Percentiles rank a stretch among this genome's conserved stretches.
These are phyloP conservation scores for Jatropha multifida DNA, from an alignment of 441 rosid genomes.

Conservation along the genomic window DNA sequence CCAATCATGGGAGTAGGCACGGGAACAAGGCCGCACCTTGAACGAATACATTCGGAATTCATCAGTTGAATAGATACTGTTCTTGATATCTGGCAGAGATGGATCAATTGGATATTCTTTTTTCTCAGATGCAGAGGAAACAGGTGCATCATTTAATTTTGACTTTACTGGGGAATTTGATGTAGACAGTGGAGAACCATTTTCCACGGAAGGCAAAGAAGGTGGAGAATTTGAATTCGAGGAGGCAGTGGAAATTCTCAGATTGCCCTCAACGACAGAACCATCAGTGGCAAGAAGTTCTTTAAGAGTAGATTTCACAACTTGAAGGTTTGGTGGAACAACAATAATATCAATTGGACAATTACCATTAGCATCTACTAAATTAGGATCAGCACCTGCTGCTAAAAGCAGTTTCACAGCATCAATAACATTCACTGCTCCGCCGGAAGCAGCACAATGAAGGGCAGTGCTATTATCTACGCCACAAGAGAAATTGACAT, in stretches of 20 bases:
- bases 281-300: slow-evolving; percentile 47
- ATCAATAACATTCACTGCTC: slow-evolving; percentile 40
- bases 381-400: slow-evolving; percentile 46
- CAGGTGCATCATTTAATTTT: slow-evolving; percentile 32
- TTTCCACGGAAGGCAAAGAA: slow-evolving; percentile 33
- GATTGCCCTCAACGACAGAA: slow-evolving; percentile 37
- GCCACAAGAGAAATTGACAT: slow-evolving; percentile 39
- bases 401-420: slow-evolving; percentile 41
- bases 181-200: slow-evolving; percentile 41
- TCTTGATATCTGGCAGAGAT: slow-evolving; percentile 57
- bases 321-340: slow-evolving; percentile 28
- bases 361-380: slow-evolving; percentile 35
- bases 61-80: slow-evolving; percentile 63
- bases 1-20: slow-evolving; percentile 88
- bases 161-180: slow-evolving; percentile 29
- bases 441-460: slow-evolving; percentile 56
- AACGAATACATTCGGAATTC: slow-evolving; percentile 81
- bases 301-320: slow-evolving; percentile 30
- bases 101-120: slow-evolving; percentile 74
- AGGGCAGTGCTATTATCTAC: slow-evolving; percentile 46
- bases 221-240: slow-evolving; percentile 33
- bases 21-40: slow-evolving; percentile 77
- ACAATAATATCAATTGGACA: slow-evolving; percentile 46
- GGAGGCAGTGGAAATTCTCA: slow-evolving; percentile 29
- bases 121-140: slow-evolving; percentile 33